A percentile compares a stretch with the other conserved stretches of the same genome.
These are phyloP conservation scores for Mychonastes homosphaera DNA, from an alignment of 139 green algal species.

Conservation along the genomic window DNA sequence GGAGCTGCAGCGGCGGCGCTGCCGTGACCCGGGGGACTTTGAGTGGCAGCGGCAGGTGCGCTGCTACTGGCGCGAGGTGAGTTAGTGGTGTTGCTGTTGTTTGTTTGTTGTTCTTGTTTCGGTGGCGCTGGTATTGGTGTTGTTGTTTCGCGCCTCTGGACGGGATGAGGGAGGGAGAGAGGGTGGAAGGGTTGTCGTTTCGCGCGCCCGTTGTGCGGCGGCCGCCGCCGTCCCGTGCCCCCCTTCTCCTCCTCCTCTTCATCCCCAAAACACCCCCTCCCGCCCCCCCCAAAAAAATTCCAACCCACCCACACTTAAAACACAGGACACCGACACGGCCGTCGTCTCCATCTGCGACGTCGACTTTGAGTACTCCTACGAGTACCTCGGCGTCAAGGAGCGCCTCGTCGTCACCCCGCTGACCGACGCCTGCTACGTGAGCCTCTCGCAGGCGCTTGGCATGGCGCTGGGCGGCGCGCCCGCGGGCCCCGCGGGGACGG, in stretches of 20 bases:
- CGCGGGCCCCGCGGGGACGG: slow-evolving; percentile 83
- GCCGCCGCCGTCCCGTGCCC: too few relatives aligned
- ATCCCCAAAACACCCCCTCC: too few relatives aligned
- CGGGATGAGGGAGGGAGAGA: too few relatives aligned
- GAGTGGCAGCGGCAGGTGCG: slow-evolving; percentile 93
- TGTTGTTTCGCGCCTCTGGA: too few relatives aligned
- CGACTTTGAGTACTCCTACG: slow-evolving; percentile 94
- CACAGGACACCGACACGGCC: slow-evolving; percentile 80
- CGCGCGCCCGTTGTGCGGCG: too few relatives aligned
- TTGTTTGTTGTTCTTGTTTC: too few relatives aligned
- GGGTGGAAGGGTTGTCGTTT: too few relatives aligned
- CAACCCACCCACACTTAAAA: too few relatives aligned
- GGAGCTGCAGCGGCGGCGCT: slow-evolving; percentile 70
- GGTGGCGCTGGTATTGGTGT: too few relatives aligned
- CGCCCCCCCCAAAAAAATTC: too few relatives aligned
- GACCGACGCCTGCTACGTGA: slow-evolving; percentile 95
- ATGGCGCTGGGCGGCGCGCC: slow-evolving; percentile 93
- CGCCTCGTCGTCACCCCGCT: slow-evolving; percentile 91
- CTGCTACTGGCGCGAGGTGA: slow-evolving; percentile 93
- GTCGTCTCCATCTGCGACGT: slow-evolving; percentile 95
- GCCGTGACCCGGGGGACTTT: slow-evolving; percentile 86
- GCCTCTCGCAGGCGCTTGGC: slow-evolving; percentile 81
- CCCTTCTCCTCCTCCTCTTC: too few relatives aligned
- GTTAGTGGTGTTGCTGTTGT: too few relatives aligned
- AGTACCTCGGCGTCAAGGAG: slow-evolving; percentile 94